Evolutionary conservation across 208 protist species (phyloP).

Genomic region (Wallacemonas sp.): DNA sequence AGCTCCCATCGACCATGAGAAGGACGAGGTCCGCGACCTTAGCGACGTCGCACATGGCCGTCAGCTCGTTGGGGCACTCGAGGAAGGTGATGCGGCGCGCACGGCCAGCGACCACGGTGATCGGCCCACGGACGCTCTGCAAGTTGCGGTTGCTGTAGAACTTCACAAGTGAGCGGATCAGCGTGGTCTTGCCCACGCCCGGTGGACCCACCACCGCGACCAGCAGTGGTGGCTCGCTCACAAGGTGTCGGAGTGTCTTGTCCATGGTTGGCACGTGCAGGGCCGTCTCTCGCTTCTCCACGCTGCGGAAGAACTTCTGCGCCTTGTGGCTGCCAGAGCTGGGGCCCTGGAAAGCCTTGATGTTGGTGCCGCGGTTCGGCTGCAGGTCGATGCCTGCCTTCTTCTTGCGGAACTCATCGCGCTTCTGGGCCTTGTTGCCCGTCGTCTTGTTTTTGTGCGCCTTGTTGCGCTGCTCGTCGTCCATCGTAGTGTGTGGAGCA

Average conservation of each 20-base stretch:
- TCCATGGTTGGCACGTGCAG: constrained; percentile 84
- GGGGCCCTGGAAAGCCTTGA: constrained; percentile 90
- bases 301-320: constrained; percentile 78
- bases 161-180: constrained; percentile 98
- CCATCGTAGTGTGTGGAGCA: constrained; percentile 27
- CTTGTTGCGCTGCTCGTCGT: constrained; percentile 87
- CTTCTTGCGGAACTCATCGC: constrained; percentile 86
- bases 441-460: constrained; percentile 81
- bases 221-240: constrained; percentile 93
- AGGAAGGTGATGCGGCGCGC: constrained; percentile 97
- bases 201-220: constrained; percentile 97
- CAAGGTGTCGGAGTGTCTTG: constrained; percentile 83
- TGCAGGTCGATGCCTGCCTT: constrained; percentile 88
- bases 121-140: constrained; percentile 94
- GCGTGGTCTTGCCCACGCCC: constrained; percentile 96
- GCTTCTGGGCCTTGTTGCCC: constrained; percentile 89
- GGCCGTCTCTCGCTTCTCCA: constrained; percentile 86
- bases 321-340: constrained; percentile 71
- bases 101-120: constrained; percentile 96
- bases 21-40: constrained; percentile 98
- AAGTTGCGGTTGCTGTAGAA: constrained; percentile 97
- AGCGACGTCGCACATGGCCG: constrained; percentile 98
- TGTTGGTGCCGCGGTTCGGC: constrained; percentile 90
- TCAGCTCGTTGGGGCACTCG: constrained; percentile 98
- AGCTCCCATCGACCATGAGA: constrained; percentile 97